These are phyloP conservation scores for Eimeria sp. DNA, from an alignment of 169 alveolate genomes.

Conservation along the genomic window DNA sequence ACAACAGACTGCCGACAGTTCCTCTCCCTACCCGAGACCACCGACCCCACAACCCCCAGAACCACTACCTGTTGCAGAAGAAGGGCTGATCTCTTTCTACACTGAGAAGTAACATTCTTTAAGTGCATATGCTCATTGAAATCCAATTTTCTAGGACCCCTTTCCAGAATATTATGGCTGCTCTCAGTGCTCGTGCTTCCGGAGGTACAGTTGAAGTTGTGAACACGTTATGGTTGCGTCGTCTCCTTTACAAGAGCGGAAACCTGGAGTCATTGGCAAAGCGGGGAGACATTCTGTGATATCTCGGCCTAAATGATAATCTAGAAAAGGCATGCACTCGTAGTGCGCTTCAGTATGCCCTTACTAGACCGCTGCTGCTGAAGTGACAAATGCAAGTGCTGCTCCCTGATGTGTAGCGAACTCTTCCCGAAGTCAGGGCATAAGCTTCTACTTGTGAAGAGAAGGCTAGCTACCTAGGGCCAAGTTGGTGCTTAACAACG, in stretches of 20 bases:
- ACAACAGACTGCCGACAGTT: background rate
- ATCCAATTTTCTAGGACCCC: background rate
- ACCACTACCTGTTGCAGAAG: slow-evolving; percentile 15
- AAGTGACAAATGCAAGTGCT: no score
- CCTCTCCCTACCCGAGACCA: slow-evolving; percentile 25
- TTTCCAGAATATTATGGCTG: background rate
- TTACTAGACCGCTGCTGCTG: background rate
- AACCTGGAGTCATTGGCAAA: background rate
- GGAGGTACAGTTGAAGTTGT: background rate
- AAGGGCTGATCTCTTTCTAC: background rate
- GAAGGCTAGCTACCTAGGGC: no score
- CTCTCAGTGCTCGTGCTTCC: background rate
- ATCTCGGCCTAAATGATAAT: background rate
- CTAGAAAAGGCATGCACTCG: background rate
- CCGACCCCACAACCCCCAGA: slow-evolving; percentile 68
- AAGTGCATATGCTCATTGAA: background rate
- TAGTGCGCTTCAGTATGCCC: background rate
- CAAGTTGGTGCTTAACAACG: no score
- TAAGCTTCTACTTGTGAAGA: no score
- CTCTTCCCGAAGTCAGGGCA: no score
- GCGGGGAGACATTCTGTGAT: background rate
- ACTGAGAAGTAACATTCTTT: background rate
- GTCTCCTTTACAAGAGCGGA: background rate
- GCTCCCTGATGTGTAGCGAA: no score
- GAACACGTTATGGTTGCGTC: background rate